Percentiles rank a stretch among this genome's conserved stretches.
Evolutionary conservation across 805 yeast genomes (phyloP).

Genomic region (Candida jianshihensis): DNA sequence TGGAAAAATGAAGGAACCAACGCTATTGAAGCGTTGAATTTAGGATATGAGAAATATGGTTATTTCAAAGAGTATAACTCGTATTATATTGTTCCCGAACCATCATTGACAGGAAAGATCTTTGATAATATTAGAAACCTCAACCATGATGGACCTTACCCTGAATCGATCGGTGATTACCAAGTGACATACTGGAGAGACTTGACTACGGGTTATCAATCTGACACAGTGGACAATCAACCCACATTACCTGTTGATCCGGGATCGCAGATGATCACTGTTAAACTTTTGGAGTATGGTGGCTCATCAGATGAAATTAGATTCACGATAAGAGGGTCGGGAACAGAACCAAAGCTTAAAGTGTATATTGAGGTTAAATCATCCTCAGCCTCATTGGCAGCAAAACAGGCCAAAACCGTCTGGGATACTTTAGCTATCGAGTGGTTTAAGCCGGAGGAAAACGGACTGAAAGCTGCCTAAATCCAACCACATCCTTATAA

Average conservation of each 20-base stretch:
- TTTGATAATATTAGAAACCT: slow-evolving; percentile 47
- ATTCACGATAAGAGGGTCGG: slow-evolving; percentile 88
- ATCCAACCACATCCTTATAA: too few relatives aligned
- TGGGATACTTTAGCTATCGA: slow-evolving; percentile 53
- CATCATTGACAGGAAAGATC: slow-evolving; percentile 42
- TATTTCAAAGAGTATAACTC: slow-evolving; percentile 82
- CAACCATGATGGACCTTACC: slow-evolving; percentile 25
- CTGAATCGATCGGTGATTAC: slow-evolving; percentile 49
- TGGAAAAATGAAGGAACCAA: slow-evolving; percentile 38
- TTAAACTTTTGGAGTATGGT: slow-evolving; percentile 28
- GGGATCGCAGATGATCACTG: slow-evolving; percentile 83
- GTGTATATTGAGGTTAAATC: slow-evolving; percentile 81
- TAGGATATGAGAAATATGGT: slow-evolving; percentile 63
- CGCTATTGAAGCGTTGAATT: slow-evolving; percentile 44
- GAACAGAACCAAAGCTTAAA: slow-evolving; percentile 93
- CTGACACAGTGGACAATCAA: slow-evolving; percentile 45
- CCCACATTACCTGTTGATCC: slow-evolving; percentile 71
- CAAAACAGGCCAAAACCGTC: slow-evolving; percentile 45
- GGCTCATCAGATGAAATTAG: slow-evolving; percentile 39
- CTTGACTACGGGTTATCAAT: slow-evolving; percentile 75
- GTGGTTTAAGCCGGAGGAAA: slow-evolving; percentile 65
- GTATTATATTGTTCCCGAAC: slow-evolving; percentile 62
- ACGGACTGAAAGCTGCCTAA: slow-evolving; percentile 28
- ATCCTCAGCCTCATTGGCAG: slow-evolving; percentile 38
- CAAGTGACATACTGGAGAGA: slow-evolving; percentile 69